Evolutionary conservation across 305 asterid species (phyloP), one percentile per base, ranked within the genome.

Genomic region (Ajuga reptans): DNA sequence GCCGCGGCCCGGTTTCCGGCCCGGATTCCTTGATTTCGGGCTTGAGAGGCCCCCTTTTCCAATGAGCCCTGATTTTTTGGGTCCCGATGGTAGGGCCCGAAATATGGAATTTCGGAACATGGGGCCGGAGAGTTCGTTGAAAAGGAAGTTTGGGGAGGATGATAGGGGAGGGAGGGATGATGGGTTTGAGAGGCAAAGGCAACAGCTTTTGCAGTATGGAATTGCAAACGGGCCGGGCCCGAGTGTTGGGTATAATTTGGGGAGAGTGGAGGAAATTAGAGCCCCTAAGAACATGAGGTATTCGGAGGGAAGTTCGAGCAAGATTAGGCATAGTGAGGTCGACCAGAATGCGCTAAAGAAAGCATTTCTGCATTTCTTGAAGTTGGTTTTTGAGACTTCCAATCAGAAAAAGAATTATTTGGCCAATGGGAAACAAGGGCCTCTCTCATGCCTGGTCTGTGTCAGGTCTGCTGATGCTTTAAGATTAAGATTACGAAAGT

Each of bases 361-460:
- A 81, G 85, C 94, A 0, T 88, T 88, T 82, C 83, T 87, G 24
- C 84, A 81, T 82, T 86, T 88, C 53, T 80, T 87, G 69, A 93
- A 90, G 88, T 31, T 84, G 77, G 53, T 93, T 65, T 88, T 81
- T 66, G 98, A 93, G 82, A 77, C 77, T 67, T 63, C 69, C 1
- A 83, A 62, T 75, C 90, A 85, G 82, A 90, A 69, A 72, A 86
- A 75, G 84, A 84, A 49, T 56, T 93, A 79, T 77, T 77, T 90
- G 86, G 90, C 90, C 18, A 89, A 86, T 73, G 96, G 97, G 74
- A 90, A 85, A 75, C 95, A 88, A 74, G 97, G 97, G 5, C 77
- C 84, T 37, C 73, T 93, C 68, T 78, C 83, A 49, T 93, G 98
- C 76, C 82, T 88, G 57, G 95, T 85, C 63, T 93, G 98, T 75